Base-by-base conservation (phyloP, 2,329 filamentous ascomycete genomes). In the Diaporthe sp. region DNA sequence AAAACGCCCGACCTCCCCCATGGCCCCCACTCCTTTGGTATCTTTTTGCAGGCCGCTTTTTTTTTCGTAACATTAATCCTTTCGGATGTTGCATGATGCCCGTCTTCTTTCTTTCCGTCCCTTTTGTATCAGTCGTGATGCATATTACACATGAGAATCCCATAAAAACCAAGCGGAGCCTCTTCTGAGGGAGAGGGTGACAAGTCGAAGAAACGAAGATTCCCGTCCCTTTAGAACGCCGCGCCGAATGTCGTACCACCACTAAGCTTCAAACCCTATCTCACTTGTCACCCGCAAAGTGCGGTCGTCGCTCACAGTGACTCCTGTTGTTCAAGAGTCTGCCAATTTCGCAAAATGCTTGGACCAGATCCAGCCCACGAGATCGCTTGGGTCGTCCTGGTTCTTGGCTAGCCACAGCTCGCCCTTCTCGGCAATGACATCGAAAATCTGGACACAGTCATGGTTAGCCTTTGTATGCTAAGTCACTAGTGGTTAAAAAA, bases 361-460 rank as follows among this genome's bases (percentile, higher is more conserved):
- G 80, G 96, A 97, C 97, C 97, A 99, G 80, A 99, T 98, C 97
- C 97, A 99, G 69, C 97, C 97, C 45, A 98, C 92, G 77, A 92
- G 89, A 77, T 93, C 90, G 15, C 87, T 88, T 1, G 91, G 86
- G 83, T 99, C 97, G 81, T 99, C 97, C 85, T 99, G 97, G 82
- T 99, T 99, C 83, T 95, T 95, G 71, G 97, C 97, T 74, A 99
- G 91, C 97, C 97, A 99, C 66, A 98, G 89, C 86, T 99, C 97
- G 77, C 97, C 97, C 83, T 98, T 98, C 84, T 98, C 96, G 40
- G 93, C 97, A 81, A 99, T 95, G 71, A 99, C 93, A 85, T 96
- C 94, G 80, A 96, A 96, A 77, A 96, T 94, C 90, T 93, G 77
- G 25, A 30, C 28, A 54, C 8, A 30, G 33, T 22, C n/a, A 77